Evolutionary conservation across 306 rosid genomes (phyloP).

Genomic region (Prinsepia uniflora): DNA sequence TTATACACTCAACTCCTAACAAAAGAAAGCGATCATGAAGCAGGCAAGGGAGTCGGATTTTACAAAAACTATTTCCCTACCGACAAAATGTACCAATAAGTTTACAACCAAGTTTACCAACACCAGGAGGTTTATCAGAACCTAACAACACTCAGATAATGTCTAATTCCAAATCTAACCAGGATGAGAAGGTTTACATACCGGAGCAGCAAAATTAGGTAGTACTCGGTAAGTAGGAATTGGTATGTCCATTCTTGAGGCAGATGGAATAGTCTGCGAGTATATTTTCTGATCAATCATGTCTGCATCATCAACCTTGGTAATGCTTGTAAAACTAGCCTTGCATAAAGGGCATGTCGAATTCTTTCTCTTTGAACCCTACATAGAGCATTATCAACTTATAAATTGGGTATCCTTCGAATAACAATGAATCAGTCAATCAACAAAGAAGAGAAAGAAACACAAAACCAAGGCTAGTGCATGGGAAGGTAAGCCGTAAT

Average conservation of each 20-base stretch:
- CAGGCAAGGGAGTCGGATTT: neutral
- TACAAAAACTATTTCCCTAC: neutral
- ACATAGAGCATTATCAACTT: slow-evolving; percentile 21
- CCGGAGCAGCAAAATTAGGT: slow-evolving; percentile 49
- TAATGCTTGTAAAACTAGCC: slow-evolving; percentile 51
- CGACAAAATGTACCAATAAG: neutral
- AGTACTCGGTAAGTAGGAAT: slow-evolving; percentile 34
- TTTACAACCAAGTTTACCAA: neutral
- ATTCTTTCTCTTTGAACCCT: slow-evolving; percentile 54
- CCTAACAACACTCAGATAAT: neutral
- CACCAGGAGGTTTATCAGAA: neutral
- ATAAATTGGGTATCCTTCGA: slow-evolving; percentile 19
- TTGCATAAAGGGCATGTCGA: slow-evolving; percentile 91
- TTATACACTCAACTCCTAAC: neutral
- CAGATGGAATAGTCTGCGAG: slow-evolving; percentile 82
- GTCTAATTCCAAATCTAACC: neutral
- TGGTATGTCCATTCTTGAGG: slow-evolving; percentile 37
- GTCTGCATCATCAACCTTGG: slow-evolving; percentile 65
- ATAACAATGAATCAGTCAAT: neutral
- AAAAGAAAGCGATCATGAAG: slow-evolving; percentile 3
- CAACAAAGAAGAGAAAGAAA: neutral
- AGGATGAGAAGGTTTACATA: slow-evolving; percentile 17
- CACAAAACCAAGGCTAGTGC: neutral
- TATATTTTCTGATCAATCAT: slow-evolving; percentile 66
- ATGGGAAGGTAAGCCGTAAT: neutral